Conservation (phyloP, 768 basidiomycete species). For the Gautieria morchelliformis region DNA sequence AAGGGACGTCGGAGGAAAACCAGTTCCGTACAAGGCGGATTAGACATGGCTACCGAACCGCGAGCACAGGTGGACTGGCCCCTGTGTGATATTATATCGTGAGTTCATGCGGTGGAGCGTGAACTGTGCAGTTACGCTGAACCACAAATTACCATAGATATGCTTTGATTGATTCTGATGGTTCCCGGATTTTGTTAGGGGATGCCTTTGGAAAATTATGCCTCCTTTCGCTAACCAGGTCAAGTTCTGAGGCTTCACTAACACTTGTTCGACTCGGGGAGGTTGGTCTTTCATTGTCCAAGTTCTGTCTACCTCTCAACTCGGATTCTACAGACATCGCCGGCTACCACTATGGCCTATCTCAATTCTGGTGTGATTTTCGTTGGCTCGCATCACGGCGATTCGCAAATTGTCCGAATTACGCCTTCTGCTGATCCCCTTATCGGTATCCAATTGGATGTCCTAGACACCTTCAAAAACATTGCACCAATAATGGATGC, state of each 20-base stretch:
- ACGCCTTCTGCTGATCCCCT: slow-evolving; percentile 33
- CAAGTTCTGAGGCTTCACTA: slow-evolving; percentile 31
- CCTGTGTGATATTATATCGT: slow-evolving; percentile 67
- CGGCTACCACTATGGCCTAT: slow-evolving; percentile 63
- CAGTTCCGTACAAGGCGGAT: slow-evolving; percentile 44
- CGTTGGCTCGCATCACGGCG: slow-evolving; percentile 73
- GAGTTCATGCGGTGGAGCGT: slow-evolving; percentile 18
- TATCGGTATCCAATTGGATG: slow-evolving; percentile 40
- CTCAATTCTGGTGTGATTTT: slow-evolving; percentile 62
- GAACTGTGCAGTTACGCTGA: not conserved
- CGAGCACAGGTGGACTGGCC: slow-evolving; percentile 60
- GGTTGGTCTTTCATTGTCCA: slow-evolving; percentile 29
- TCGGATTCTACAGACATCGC: slow-evolving; percentile 44
- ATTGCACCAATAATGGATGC: slow-evolving; percentile 81
- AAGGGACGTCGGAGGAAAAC: slow-evolving; percentile 31
- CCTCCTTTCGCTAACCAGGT: slow-evolving; percentile 44
- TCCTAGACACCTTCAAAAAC: slow-evolving; percentile 60
- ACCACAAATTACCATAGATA: not conserved
- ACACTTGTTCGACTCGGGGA: slow-evolving; percentile 59
- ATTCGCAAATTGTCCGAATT: slow-evolving; percentile 69
- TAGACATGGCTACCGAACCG: slow-evolving; percentile 31
- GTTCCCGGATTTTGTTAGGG: slow-evolving; percentile 48
- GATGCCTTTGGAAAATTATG: slow-evolving; percentile 65
- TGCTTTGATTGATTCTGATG: slow-evolving; percentile 32
- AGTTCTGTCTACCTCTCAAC: not conserved